Evolutionary conservation across 345 rosid genomes (phyloP).

Genomic region (Lepidium aucheri): DNA sequence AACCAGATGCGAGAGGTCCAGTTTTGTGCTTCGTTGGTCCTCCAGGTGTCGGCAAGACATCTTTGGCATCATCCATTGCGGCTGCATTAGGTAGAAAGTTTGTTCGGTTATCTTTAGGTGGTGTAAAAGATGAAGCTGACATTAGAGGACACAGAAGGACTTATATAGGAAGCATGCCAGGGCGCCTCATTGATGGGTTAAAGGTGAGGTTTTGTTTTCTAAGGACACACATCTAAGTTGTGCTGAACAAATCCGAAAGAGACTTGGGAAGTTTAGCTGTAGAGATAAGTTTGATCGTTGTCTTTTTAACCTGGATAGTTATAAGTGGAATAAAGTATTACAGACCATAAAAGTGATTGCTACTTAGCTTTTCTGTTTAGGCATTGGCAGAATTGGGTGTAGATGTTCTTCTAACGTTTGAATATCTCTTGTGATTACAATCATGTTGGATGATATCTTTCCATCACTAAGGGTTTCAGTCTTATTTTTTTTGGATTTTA

Average conservation of each 20-base stretch:
- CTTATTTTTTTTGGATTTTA: constrained; percentile 31
- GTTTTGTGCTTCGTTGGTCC: constrained; percentile 98
- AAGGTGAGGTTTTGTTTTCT: constrained; percentile 44
- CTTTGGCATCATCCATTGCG: constrained; percentile 94
- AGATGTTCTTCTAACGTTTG: neutral
- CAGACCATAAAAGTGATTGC: neutral
- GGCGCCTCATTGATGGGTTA: constrained; percentile 93
- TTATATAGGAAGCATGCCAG: constrained; percentile 99
- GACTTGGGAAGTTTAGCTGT: neutral
- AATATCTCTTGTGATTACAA: neutral
- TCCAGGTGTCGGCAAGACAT: constrained; percentile 99
- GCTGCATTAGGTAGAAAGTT: constrained; percentile 93
- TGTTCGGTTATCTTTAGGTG: constrained; percentile 92
- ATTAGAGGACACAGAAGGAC: constrained; percentile 99
- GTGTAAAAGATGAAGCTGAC: constrained; percentile 99
- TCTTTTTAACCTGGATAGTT: neutral
- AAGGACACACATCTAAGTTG: neutral
- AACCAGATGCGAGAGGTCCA: constrained; percentile 99
- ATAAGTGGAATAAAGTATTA: neutral
- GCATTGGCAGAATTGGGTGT: neutral
- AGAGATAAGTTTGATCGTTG: neutral
- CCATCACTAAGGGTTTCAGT: neutral
- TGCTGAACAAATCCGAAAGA: neutral
- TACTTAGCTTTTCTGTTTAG: neutral
- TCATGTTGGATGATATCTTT: neutral